phyloP scores from a whole-genome alignment of 2,329 filamentous ascomycete species.

The Ascochyta lentis region DNA sequence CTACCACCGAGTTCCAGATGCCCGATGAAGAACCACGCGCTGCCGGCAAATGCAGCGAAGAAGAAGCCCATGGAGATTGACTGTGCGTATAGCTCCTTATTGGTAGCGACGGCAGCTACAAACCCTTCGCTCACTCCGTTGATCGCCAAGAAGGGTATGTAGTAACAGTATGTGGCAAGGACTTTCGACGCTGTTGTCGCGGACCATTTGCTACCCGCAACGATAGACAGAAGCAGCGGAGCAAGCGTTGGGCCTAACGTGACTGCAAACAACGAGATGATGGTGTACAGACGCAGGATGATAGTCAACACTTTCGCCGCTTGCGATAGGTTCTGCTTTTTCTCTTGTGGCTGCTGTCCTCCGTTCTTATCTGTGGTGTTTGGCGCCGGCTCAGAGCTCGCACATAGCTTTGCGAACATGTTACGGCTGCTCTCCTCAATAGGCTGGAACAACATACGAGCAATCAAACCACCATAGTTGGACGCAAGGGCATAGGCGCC shows the following conservation, averaged over 20 bases:
- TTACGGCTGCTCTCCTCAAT: conserved; percentile 92
- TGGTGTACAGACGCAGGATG: conserved; percentile 74
- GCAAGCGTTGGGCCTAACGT: conserved; percentile 78
- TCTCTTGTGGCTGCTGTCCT: conserved; percentile 14
- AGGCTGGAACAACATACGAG: conserved; percentile 89
- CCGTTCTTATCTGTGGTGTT: conserved; percentile 1
- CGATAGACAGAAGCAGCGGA: conserved; percentile 72
- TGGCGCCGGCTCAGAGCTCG: conserved; percentile 40
- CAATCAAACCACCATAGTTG: conserved; percentile 88
- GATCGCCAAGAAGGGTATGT: conserved; percentile 88
- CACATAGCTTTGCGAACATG: conserved; percentile 83
- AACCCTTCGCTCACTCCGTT: conserved; percentile 95
- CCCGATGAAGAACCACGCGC: conserved; percentile 78
- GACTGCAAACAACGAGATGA: conserved; percentile 73
- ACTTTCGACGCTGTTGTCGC: conserved; percentile 74
- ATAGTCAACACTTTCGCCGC: conserved; percentile 62
- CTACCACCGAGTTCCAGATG: conserved; percentile 73
- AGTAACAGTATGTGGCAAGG: conserved; percentile 84
- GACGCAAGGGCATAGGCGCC: conserved; percentile 91
- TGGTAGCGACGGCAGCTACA: conserved; percentile 82
- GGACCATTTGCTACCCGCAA: conserved; percentile 81
- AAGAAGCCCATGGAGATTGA: conserved; percentile 85
- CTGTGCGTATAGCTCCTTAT: conserved; percentile 76
- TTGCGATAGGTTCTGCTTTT: conserved; percentile 43
- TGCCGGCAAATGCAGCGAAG: conserved; percentile 74